Base-by-base conservation (phyloP, 768 basidiomycete genomes). In the Lyophyllum decastes region DNA sequence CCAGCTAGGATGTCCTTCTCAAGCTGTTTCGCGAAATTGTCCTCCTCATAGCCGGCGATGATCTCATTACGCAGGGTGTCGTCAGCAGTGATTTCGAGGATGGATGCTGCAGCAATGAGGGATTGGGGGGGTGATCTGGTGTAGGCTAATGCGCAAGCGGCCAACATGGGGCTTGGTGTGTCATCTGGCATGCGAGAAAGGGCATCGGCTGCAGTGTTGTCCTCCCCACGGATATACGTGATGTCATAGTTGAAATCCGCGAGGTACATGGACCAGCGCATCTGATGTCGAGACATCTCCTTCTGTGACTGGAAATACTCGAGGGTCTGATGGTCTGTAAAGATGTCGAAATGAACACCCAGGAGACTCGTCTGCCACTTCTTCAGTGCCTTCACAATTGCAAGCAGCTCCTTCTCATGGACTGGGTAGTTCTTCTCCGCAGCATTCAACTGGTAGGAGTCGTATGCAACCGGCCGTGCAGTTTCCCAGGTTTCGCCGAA, bases 251-350 rank as follows among this genome's bases (percentile, higher is more conserved):
- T 68, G 52, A 66, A 77, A 24, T 78, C 66, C 0, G 66, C 54
- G 57, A 62, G 73, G 70, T 70, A 82, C 77, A 0, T 78, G 76
- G 0, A 73, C 78, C 2, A 77, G 54, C 1, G 77, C 63, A 0
- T 71, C 61, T 4, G 59, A 6, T 0, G 54, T 38, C 38, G 27
- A 25, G 59, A 68, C 61, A 62, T 48, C n/a, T 62, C 57, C 24
- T 60, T 57, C 52, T 61, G 60, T 60, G 0, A 77, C 62, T 10
- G 0, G 73, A 76, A 2, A 78, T 59, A 0, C 38, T 52, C 51
- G 4, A 52, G 66, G 0, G 73, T 74, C 2, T 65, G 56, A 57
- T 79, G 77, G n/a, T n/a, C n/a, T n/a, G n/a, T n/a, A n/a, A n/a
- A n/a, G n/a, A n/a, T n/a, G n/a, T n/a, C n/a, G n/a, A n/a, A n/a